Base-by-base conservation (phyloP, 331 rosid genomes). In the Erythrophleum ivorense region DNA sequence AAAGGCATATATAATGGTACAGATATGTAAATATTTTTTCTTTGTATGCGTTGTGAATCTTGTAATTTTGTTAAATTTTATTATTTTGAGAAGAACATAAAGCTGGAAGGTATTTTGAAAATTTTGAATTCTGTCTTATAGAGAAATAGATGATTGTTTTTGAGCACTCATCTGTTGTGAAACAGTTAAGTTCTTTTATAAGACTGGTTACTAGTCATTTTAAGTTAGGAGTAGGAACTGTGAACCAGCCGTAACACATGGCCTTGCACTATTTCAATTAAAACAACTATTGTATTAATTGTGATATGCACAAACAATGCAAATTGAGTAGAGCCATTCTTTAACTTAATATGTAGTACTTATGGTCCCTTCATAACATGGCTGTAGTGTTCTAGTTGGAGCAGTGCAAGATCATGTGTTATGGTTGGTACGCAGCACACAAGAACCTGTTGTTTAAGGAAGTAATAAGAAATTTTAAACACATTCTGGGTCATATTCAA, bases 51-150 rank as follows among this genome's bases (percentile, higher is more conserved):
- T 49, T 80, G 33, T 13, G 15, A 34, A 64, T 33, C 71, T 48
- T 58, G 34, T 70, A 45, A 69, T 70, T 67, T 69, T 57, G 5
- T 69, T 38, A 3, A 31, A 45, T 16, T 40, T 38, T 52, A 18
- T 69, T 75, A 70, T 71, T 71, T 71, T 36, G 14, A 49, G 18
- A 48, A 71, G 76, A 60, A 38, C 74, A 41, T 9, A 52, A 49
- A 38, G 8, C 45, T 62, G 31, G 46, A 50, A 63, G 79, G 19
- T 60, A 14, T 72, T 38, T 31, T 71, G 11, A 34, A 59, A 59
- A 3, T 33, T 69, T 31, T 48, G n/a, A 48, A 50, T 71, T 5
- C 9, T 50, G 43, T 46, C 64, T 71, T 19, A 60, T 9, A 16
- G 67, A 53, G 45, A 64, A 81, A 40, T 19, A 54, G 29, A 12